Evolutionary conservation across 371 early-diverging fungal genomes (phyloP), one percentile per base, ranked within the genome.

Genomic region (Mortierella polycephala): DNA sequence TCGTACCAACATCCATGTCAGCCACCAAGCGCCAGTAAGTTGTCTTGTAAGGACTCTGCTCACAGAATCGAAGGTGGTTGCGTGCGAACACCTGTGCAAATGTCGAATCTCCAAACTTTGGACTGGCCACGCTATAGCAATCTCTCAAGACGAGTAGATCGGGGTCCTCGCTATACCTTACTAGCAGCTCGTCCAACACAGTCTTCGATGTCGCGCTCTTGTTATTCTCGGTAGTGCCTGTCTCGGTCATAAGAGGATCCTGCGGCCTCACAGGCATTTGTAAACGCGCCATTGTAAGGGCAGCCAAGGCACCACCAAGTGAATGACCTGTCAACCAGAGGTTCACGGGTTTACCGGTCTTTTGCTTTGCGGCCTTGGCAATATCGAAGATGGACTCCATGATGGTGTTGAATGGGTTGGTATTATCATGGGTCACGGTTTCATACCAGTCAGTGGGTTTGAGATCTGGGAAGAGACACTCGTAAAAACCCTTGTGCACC

Each of bases 251-350:
- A 7, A 79, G 60, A 0, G 82, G 71, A 20, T 75, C 82, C 0
- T 81, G 62, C 16, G 75, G 68, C 12, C 76, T 72, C 9, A 86
- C 71, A 1, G 82, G 79, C 58, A 85, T 75, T n/a, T 86, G 71
- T 37, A 81, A 75, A n/a, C 87, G 69, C 0, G 87, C 87, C 82
- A 85, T 84, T 5, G 83, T 66, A n/a, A 85, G 55, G 6, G 84
- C 81, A 5, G 82, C 77, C 50, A 87, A 62, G 1, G 86, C 85
- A 7, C 84, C 85, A 23, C 77, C 86, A 10, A 87, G 62, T 0
- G 86, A 87, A 64, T 87, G 86, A 0, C 87, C 87, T 9, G 85
- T 81, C 7, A 87, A 57, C 86, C 86, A 87, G 2, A 87, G 49
- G 41, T 85, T 85, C 37, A 85, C 71, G 30, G 84, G 85, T 13